Evolutionary conservation across 1,139 yeast genomes (phyloP).

Genomic region (Saccharomyces pastorianus): DNA sequence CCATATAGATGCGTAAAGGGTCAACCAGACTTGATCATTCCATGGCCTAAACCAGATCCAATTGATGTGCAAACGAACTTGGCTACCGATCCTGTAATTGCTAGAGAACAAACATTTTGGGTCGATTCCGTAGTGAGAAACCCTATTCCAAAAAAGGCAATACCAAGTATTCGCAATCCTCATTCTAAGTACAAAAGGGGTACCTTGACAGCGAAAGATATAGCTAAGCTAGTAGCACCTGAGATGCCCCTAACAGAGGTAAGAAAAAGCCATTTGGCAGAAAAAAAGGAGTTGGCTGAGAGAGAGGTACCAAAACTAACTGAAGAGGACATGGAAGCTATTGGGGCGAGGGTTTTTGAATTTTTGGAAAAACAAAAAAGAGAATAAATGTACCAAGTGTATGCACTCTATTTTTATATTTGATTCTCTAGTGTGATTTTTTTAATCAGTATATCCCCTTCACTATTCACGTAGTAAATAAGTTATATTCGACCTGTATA

Average conservation of each 20-base stretch:
- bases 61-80: conserved; percentile 48
- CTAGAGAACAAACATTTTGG: conserved; percentile 66
- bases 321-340: conserved; percentile 57
- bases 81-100: conserved; percentile 53
- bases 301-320: conserved; percentile 46
- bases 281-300: conserved; percentile 43
- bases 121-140: conserved; percentile 58
- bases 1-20: conserved; percentile 74
- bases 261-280: conserved; percentile 46
- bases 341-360: conserved; percentile 52
- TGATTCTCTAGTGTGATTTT: conserved; percentile 8
- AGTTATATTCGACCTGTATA: not conserved
- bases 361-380: conserved; percentile 7
- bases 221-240: conserved; percentile 59
- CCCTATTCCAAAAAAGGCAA: conserved; percentile 62
- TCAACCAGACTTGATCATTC: conserved; percentile 55
- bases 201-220: conserved; percentile 50
- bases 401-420: not conserved
- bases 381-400: not conserved
- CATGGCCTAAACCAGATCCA: conserved; percentile 83
- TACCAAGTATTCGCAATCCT: conserved; percentile 66
- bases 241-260: conserved; percentile 67
- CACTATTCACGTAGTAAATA: conserved; percentile 11
- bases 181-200: conserved; percentile 48
- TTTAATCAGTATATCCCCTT: conserved; percentile 15